These are phyloP conservation scores for Gossypium mustelinum DNA, from an alignment of 345 rosid genomes.

Conservation along the genomic window DNA sequence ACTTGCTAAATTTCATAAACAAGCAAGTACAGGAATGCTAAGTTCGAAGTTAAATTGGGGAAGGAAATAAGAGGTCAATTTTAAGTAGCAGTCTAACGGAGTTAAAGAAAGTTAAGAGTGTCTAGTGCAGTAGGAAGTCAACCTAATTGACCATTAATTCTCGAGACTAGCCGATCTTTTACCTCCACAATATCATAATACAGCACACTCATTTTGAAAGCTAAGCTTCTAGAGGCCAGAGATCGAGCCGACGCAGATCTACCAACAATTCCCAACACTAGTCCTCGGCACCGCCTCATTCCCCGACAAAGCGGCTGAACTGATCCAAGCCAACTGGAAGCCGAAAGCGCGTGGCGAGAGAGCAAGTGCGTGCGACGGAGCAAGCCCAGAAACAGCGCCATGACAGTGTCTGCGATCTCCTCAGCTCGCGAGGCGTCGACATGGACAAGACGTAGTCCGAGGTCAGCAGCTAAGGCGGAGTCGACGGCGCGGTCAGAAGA, in stretches of 20 bases:
- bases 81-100: background rate
- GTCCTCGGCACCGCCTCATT: slow-evolving; percentile 94
- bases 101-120: too few relatives aligned
- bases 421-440: slow-evolving; percentile 89
- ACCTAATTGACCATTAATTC: too few relatives aligned
- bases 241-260: slow-evolving; percentile 84
- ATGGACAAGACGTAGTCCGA: slow-evolving; percentile 86
- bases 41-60: background rate
- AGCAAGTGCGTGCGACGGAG: slow-evolving; percentile 88
- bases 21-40: too few relatives aligned
- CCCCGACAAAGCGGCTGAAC: slow-evolving; percentile 92
- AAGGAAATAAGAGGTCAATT: background rate
- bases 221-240: slow-evolving; percentile 81
- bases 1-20: background rate
- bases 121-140: too few relatives aligned
- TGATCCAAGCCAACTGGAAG: slow-evolving; percentile 94
- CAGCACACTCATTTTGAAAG: slow-evolving; percentile 95
- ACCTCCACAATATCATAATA: slow-evolving; percentile 89
- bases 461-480: slow-evolving; percentile 85
- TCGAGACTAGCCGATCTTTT: background rate
- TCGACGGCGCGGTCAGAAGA: slow-evolving; percentile 90
- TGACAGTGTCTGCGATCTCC: slow-evolving; percentile 95
- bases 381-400: slow-evolving; percentile 95
- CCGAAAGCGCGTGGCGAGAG: slow-evolving; percentile 79
- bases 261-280: slow-evolving; percentile 91